phyloP scores from a whole-genome alignment of 108 stramenopile genomes.

The Ochromonas danica region DNA sequence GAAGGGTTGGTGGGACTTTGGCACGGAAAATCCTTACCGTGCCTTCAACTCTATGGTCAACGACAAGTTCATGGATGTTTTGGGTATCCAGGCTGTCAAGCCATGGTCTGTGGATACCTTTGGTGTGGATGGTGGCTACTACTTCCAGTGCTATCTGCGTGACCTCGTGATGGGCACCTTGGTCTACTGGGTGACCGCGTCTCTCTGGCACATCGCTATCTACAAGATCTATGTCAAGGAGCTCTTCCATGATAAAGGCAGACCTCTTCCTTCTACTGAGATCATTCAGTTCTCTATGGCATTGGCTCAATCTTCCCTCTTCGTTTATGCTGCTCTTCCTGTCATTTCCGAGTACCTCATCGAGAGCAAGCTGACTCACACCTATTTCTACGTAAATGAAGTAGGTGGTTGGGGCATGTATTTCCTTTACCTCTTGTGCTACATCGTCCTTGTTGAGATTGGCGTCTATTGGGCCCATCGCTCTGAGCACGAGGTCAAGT shows the following conservation, averaged over 20 bases:
- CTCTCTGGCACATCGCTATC: constrained; percentile 62
- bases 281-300: constrained; percentile 73
- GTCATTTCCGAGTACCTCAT: constrained; percentile 73
- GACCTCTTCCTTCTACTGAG: constrained; percentile 27
- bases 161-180: constrained; percentile 62
- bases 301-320: constrained; percentile 66
- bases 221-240: constrained; percentile 60
- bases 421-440: constrained; percentile 57
- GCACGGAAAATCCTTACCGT: constrained; percentile 4
- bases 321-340: constrained; percentile 70
- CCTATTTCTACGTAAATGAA: constrained; percentile 68
- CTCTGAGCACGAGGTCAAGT: constrained; percentile 81
- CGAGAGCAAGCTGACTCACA: constrained; percentile 68
- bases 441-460: constrained; percentile 71
- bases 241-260: constrained; percentile 55
- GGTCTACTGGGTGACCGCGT: constrained; percentile 66
- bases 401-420: constrained; percentile 69
- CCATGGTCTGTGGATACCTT: too few relatives aligned
- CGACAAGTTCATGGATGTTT: background rate
- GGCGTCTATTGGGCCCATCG: constrained; percentile 84
- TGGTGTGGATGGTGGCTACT: constrained; percentile 49
- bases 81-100: too few relatives aligned
- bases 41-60: background rate
- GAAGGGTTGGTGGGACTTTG: too few relatives aligned
- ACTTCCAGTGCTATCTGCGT: constrained; percentile 64